Evolutionary conservation across 805 yeast genomes (phyloP).

Genomic region (Ogataea zsoltii): DNA sequence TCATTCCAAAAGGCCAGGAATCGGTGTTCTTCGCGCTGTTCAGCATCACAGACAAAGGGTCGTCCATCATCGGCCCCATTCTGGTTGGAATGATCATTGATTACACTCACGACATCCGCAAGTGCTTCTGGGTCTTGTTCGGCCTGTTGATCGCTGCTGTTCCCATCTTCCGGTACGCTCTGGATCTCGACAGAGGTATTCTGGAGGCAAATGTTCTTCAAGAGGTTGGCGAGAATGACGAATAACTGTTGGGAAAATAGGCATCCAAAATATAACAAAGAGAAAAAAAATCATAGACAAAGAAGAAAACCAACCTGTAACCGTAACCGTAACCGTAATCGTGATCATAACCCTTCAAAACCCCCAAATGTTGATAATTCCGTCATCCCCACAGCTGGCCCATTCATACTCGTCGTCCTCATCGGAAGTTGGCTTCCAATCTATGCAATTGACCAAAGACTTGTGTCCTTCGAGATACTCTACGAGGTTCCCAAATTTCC

Average conservation of each 20-base stretch:
- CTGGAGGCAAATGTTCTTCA: slow-evolving; percentile 29
- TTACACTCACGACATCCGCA: slow-evolving; percentile 69
- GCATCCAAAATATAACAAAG: neutral
- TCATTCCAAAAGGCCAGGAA: slow-evolving; percentile 76
- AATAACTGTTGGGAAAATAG: too few relatives aligned
- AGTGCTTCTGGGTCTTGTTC: slow-evolving; percentile 66
- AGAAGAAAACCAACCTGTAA: too few relatives aligned
- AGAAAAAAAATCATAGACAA: neutral
- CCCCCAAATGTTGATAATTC: slow-evolving; percentile 63
- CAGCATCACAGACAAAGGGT: slow-evolving; percentile 79
- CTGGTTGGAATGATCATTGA: slow-evolving; percentile 74
- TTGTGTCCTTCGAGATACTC: slow-evolving; percentile 62
- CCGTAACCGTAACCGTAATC: too few relatives aligned
- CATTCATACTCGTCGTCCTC: slow-evolving; percentile 40
- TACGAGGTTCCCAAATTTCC: slow-evolving; percentile 65
- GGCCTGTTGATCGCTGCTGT: slow-evolving; percentile 53
- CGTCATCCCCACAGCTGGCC: slow-evolving; percentile 88
- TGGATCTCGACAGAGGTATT: slow-evolving; percentile 65
- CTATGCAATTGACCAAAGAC: slow-evolving; percentile 72
- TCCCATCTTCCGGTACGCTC: slow-evolving; percentile 49
- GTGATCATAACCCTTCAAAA: slow-evolving; percentile 4
- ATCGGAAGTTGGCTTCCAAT: slow-evolving; percentile 52
- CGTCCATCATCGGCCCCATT: slow-evolving; percentile 72
- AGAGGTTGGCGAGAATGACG: slow-evolving; percentile 16
- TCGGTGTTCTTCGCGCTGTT: slow-evolving; percentile 74